Base-by-base conservation (phyloP, 2,329 filamentous ascomycete genomes). In the Talaromyces piceae region DNA sequence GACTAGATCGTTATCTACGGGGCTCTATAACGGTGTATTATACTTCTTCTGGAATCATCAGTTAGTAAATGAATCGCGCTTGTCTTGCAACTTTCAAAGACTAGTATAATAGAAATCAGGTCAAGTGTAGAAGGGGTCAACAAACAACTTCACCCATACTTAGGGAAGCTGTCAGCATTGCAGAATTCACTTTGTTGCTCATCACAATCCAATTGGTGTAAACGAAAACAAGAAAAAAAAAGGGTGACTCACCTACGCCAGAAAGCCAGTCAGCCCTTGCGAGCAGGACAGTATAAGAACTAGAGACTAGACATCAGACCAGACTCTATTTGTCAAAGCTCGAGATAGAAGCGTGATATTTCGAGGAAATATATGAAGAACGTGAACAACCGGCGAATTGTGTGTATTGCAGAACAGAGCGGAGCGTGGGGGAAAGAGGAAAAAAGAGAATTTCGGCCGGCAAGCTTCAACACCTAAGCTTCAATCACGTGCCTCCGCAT, bases 41-140 rank as follows among this genome's bases (percentile, higher is more conserved):
- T 25, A 25, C 11, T 23, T 16, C n/a, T 25, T n/a, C 20, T 43
- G 7, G 47, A 51, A 44, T 50, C 44, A 30, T 20, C 13, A 1
- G 31, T 44, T 31, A 44, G 48, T 30, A 37, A 45, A 47, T 22
- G 3, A 33, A 39, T 44, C 45, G n/a, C 25, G 18, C 20, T 43
- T 11, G 4, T 25, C 4, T 25, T 43, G 11, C 8, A 26, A 43
- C 23, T 43, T 25, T 25, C 22, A 22, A 11, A 7, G n/a, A n/a
- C n/a, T n/a, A 13, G 20, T n/a, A 25, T 22, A n/a, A 6, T 13
- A 45, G 45, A 30, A 26, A 51, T 72, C 70, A 72, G 70, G 66
- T 72, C 70, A 72, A 72, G 70, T 72, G 70, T 72, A 72, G 69
- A 68, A 65, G 55, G 59, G 53, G 67, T 72, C 70, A 66, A 71